Base-by-base conservation (phyloP, 371 early-diverging fungal species). In the Mortierella sp. region DNA sequence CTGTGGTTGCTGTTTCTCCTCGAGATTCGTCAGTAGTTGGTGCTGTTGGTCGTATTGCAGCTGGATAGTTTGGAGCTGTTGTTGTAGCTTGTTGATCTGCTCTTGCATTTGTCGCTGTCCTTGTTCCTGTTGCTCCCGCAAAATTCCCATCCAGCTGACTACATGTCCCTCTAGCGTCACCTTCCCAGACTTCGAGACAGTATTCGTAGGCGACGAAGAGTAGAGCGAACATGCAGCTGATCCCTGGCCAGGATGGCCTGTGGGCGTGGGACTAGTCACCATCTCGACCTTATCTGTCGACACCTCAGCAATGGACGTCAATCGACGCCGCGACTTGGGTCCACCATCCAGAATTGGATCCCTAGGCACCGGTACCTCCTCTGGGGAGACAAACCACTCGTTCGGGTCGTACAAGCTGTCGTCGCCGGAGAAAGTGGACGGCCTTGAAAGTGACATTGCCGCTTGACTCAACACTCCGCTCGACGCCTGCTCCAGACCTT, bases 351-450 rank as follows among this genome's bases (percentile, higher is more conserved):
- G 3, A 4, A 43, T 34, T 10, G 21, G 11, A 48, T 46, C 44
- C 50, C 44, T 24, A 13, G 48, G 50, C 28, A 48, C 28, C 3
- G 50, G 43, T 10, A 34, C 46, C n/a, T 44, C 46, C 21, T 70
- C 46, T 3, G 50, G 50, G 16, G 50, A 48, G 31, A 71, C 28
- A 34, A 61, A 34, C 64, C 64, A 61, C 34, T 61, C 64, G 19
- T 61, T 37, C 6, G 64, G 64, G 64, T 61, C 64, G 37, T 61
- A 61, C 19, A 34, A 9, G 34, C 64, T 61, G 64, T 61, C 64
- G 34, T 31, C 10, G 14, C 64, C 31, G 21, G 31, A 34, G 1
- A 61, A 61, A 2, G 64, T 61, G 31, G 64, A 31, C 31, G 5
- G 19, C 37, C 21, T 31, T 19, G 64, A 19, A 0, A 61, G 64